Conservation (phyloP, 176 grass and related monocot genomes). For the Phragmites australis region DNA sequence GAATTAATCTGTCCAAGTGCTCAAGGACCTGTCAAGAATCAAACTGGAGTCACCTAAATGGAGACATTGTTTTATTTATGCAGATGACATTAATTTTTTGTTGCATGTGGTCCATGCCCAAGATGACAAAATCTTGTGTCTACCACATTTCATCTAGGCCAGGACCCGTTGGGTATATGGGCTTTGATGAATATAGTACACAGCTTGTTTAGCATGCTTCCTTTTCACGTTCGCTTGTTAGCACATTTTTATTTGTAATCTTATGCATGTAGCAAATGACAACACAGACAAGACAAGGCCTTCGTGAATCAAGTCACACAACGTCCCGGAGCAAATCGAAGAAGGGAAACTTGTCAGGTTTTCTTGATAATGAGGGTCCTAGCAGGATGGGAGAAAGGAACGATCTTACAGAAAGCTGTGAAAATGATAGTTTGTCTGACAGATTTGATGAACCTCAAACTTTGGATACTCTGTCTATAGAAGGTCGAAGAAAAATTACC, state of each 20-base stretch:
- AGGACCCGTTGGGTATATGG: neutral
- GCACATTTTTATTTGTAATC: conserved; percentile 18
- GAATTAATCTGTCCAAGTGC: neutral
- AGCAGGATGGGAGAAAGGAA: conserved; percentile 37
- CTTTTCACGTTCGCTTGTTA: neutral
- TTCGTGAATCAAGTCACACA: conserved; percentile 30
- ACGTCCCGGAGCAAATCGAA: conserved; percentile 42
- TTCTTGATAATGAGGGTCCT: conserved; percentile 34
- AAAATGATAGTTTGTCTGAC: conserved; percentile 28
- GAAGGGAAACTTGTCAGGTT: conserved; percentile 41
- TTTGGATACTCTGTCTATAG: neutral
- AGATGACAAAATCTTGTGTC: neutral
- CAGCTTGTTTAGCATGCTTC: conserved; percentile 20
- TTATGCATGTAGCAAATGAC: conserved; percentile 25
- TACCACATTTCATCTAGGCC: neutral
- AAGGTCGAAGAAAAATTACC: conserved; percentile 33
- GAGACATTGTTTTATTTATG: conserved; percentile 4
- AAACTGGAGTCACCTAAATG: neutral
- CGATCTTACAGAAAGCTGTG: conserved; percentile 37
- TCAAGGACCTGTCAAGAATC: neutral
- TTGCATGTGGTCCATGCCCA: neutral
- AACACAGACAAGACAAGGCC: conserved; percentile 39
- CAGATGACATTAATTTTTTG: neutral
- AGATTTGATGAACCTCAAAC: conserved; percentile 25
- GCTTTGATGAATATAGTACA: conserved; percentile 27